A percentile compares a stretch with the other conserved stretches of the same genome.
Evolutionary conservation across 2,329 filamentous ascomycete species (phyloP).

Genomic region (Chlorencoelia australis): DNA sequence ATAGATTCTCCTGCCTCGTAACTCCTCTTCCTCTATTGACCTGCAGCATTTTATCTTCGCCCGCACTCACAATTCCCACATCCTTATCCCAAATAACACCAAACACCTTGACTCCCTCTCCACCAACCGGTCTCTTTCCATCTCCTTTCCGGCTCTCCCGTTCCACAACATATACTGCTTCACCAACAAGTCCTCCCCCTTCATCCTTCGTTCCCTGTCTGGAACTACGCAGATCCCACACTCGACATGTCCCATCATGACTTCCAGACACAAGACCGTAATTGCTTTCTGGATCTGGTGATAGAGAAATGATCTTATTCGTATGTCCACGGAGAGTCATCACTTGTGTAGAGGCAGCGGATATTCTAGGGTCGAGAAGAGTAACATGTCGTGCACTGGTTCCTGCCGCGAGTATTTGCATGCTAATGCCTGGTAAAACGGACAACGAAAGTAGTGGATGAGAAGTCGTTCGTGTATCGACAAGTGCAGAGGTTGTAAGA

Average conservation of each 20-base stretch:
- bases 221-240: conserved; percentile 83
- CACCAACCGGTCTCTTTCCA: conserved; percentile 55
- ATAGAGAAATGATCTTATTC: conserved; percentile 53
- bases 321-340: conserved; percentile 89
- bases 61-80: conserved; percentile 81
- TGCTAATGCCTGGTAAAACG: conserved; percentile 52
- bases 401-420: conserved; percentile 54
- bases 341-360: conserved; percentile 64
- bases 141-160: conserved; percentile 57
- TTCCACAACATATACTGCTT: conserved; percentile 66
- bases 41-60: conserved; percentile 92
- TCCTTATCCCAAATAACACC: conserved; percentile 75
- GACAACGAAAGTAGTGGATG: conserved; percentile 74
- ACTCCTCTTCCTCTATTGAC: conserved; percentile 48
- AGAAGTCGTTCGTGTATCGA: conserved; percentile 74
- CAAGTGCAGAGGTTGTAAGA: conserved; percentile 66
- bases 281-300: conserved; percentile 47
- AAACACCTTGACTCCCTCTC: conserved; percentile 86
- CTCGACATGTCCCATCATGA: conserved; percentile 82
- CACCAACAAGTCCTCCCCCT: conserved; percentile 51
- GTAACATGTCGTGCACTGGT: conserved; percentile 82
- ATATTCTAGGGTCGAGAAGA: conserved; percentile 80
- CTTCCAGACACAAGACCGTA: conserved; percentile 83
- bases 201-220: conserved; percentile 49
- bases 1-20: conserved; percentile 17